Evolutionary conservation across 2,329 filamentous ascomycete species (phyloP).

Genomic region (Trichophyton benhamiae): DNA sequence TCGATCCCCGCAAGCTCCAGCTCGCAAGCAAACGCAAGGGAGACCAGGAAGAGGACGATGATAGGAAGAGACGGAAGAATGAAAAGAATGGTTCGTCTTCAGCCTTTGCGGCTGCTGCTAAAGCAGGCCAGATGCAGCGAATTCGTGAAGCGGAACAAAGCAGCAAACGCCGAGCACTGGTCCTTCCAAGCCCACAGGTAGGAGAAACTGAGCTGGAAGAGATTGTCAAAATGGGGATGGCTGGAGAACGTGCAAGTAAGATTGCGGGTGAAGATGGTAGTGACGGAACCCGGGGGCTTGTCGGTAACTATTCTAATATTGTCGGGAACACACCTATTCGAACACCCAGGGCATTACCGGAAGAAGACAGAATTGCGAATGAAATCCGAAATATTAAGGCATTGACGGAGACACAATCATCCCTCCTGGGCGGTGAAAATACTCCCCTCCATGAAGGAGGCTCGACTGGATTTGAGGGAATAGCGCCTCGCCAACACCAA

Average conservation of each 20-base stretch:
- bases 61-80: slow-evolving; percentile 72
- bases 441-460: slow-evolving; percentile 74
- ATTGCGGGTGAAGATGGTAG: slow-evolving; percentile 69
- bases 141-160: slow-evolving; percentile 93
- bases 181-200: slow-evolving; percentile 79
- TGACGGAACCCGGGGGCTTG: slow-evolving; percentile 68
- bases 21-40: slow-evolving; percentile 83
- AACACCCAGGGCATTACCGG: slow-evolving; percentile 78
- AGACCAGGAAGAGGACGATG: slow-evolving; percentile 69
- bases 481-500: slow-evolving; percentile 64
- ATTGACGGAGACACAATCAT: slow-evolving; percentile 86
- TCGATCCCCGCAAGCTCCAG: slow-evolving; percentile 87
- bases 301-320: slow-evolving; percentile 75
- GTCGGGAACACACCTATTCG: slow-evolving; percentile 77
- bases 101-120: slow-evolving; percentile 74
- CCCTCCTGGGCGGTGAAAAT: slow-evolving; percentile 84
- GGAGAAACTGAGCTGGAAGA: slow-evolving; percentile 87
- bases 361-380: slow-evolving; percentile 92
- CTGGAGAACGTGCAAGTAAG: slow-evolving; percentile 71
- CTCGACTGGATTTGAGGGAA: slow-evolving; percentile 80
- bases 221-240: slow-evolving; percentile 97
- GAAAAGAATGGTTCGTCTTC: slow-evolving; percentile 71
- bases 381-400: slow-evolving; percentile 90
- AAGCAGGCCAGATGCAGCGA: slow-evolving; percentile 87
- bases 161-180: slow-evolving; percentile 76